Evolutionary conservation across 768 basidiomycete genomes (phyloP), one percentile per base, ranked within the genome.

Genomic region (Pisolithus tinctorius): DNA sequence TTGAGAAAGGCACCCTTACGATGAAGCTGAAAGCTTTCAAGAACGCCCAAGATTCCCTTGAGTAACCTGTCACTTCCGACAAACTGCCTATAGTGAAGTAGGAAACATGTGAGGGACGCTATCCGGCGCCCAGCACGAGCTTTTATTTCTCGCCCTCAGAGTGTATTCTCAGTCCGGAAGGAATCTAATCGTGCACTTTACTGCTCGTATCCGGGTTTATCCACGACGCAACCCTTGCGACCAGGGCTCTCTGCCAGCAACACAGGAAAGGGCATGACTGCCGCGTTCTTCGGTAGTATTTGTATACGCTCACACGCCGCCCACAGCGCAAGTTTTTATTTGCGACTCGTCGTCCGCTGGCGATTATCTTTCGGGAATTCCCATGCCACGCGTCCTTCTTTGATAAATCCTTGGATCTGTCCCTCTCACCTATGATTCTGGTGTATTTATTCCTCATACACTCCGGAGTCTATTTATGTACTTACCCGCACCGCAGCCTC

Each of bases 161-260:
- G 20, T 20, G 20, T 20, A 20, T 20, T 38, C 51, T 14, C 58
- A 88, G 86, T 84, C 66, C 81, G 82, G 65, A 73, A 79, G 54
- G 84, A 87, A 59, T 78, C 88, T 5, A 80, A 67, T 74, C 74
- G 37, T 75, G 83, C 27, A 74, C 80, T 3, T 68, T 96, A 49
- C 70, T 94, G 40, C 76, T 91, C 47, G 72, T 94, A 36, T 81
- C 84, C 17, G 93, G 93, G 11, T 93, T 89, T 71, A 86, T 96
- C 56, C 90, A 93, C 64, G 92, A 95, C 56, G 79, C 83, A 20
- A 92, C 70, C 93, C 93, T 0, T 93, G 93, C 23, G 93, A 93
- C 14, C 71, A 71, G 38, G 61, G 37, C 60, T 87, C 47, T 68
- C 94, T 58, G 66, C 71, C 48, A 69, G 68, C 26, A 81, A 74